A percentile compares a stretch with the other conserved stretches of the same genome.
Evolutionary conservation across 2,329 filamentous ascomycete genomes (phyloP).

Genomic region (Hortaea werneckii): DNA sequence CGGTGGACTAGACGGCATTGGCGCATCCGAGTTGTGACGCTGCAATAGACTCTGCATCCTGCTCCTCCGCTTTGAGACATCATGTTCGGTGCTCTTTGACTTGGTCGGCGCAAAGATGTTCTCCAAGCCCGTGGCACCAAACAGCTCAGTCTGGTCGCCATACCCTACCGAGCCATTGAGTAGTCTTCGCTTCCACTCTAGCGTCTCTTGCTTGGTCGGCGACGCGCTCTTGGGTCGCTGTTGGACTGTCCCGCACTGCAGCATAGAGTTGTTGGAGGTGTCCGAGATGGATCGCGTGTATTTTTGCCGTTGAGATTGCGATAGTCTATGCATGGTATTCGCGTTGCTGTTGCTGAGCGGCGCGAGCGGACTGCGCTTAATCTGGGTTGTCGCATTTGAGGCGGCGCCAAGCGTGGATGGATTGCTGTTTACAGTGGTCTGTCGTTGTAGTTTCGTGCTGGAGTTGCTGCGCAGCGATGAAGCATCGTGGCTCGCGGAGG

Average conservation of each 20-base stretch:
- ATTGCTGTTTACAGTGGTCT: neutral
- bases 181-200: conserved; percentile 81
- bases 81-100: conserved; percentile 10
- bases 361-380: conserved; percentile 18
- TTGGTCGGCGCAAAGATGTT: conserved; percentile 60
- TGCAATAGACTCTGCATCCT: conserved; percentile 25
- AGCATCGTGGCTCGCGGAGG: conserved; percentile 17
- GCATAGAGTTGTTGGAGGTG: conserved; percentile 39
- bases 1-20: conserved; percentile 51
- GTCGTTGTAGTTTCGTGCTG: conserved; percentile 6
- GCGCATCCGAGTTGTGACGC: conserved; percentile 17
- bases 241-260: conserved; percentile 62
- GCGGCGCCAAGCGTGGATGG: neutral
- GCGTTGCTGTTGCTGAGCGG: conserved; percentile 13
- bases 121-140: conserved; percentile 75
- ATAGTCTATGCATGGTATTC: conserved; percentile 13
- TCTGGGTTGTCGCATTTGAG: conserved; percentile 16
- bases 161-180: conserved; percentile 67
- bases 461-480: conserved; percentile 19
- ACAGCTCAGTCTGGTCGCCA: conserved; percentile 79
- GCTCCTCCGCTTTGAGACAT: conserved; percentile 20
- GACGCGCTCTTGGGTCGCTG: conserved; percentile 52
- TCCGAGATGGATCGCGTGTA: conserved; percentile 28
- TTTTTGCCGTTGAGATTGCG: conserved; percentile 12
- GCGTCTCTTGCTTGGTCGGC: conserved; percentile 52